These are phyloP conservation scores for Centaurea solstitialis DNA, from an alignment of 129 eudicot genomes.

Conservation along the genomic window DNA sequence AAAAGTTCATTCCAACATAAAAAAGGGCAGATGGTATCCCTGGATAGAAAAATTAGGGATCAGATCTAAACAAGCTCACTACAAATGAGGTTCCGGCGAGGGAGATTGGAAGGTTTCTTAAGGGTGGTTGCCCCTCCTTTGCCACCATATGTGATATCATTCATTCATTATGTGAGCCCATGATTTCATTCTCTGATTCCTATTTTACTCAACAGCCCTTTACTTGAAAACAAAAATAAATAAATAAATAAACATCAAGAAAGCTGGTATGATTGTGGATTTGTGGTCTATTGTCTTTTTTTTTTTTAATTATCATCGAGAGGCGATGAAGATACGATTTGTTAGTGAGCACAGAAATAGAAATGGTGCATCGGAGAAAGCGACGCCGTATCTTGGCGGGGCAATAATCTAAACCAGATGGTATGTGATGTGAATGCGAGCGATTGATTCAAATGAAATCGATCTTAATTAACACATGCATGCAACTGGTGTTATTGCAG, in stretches of 20 bases:
- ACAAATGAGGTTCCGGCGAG: constrained; percentile 20
- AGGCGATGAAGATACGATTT: neutral
- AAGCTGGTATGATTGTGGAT: neutral
- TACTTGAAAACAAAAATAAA: neutral
- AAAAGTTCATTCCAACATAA: too few relatives aligned
- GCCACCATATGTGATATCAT: constrained; percentile 1
- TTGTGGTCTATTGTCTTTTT: too few relatives aligned
- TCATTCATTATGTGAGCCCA: constrained; percentile 20
- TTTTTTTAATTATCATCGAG: neutral
- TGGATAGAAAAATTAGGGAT: neutral
- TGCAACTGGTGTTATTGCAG: constrained; percentile 14
- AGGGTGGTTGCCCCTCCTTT: constrained; percentile 20
- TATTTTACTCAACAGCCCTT: constrained; percentile 10
- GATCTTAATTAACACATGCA: neutral
- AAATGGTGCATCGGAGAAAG: constrained; percentile 1
- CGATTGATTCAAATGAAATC: neutral
- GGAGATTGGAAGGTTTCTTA: constrained; percentile 1
- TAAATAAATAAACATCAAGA: neutral
- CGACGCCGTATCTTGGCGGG: constrained; percentile 16
- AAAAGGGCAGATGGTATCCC: too few relatives aligned
- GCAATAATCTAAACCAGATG: constrained; percentile 9
- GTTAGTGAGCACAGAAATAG: neutral
- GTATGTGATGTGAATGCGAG: too few relatives aligned
- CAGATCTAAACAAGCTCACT: neutral
- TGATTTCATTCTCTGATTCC: constrained; percentile 4